A percentile compares a stretch with the other conserved stretches of the same genome.
These are phyloP conservation scores for Ophiosphaerella korrae DNA, from an alignment of 2,329 filamentous ascomycete species.

Conservation along the genomic window DNA sequence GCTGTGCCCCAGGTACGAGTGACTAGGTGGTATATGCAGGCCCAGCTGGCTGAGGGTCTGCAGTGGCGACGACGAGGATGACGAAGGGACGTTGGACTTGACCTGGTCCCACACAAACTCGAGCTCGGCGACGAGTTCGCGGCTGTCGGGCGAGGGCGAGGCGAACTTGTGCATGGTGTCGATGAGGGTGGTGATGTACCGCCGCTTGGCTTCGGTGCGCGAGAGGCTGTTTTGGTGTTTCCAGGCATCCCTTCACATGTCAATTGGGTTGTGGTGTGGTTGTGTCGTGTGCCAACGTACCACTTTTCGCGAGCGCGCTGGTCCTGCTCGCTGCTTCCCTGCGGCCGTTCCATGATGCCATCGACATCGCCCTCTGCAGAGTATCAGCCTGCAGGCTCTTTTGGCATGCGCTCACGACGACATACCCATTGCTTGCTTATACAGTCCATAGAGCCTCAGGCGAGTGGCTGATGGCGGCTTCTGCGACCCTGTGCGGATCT, in stretches of 20 bases:
- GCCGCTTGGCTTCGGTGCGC: constrained; percentile 89
- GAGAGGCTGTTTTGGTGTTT: constrained; percentile 81
- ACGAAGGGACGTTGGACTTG: constrained; percentile 76
- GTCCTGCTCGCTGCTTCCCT: constrained; percentile 56
- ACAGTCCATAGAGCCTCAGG: constrained; percentile 92
- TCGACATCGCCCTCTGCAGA: constrained; percentile 84
- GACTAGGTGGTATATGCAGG: constrained; percentile 35
- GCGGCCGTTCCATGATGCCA: constrained; percentile 86
- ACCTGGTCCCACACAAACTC: constrained; percentile 99
- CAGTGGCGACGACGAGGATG: constrained; percentile 54
- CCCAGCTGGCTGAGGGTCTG: constrained; percentile 44
- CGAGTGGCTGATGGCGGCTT: constrained; percentile 85
- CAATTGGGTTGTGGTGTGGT: not conserved
- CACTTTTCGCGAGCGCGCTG: constrained; percentile 70
- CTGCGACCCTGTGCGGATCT: constrained; percentile 90
- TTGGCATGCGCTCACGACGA: not conserved
- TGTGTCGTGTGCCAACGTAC: constrained; percentile 45
- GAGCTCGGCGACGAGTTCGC: constrained; percentile 88
- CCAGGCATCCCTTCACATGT: constrained; percentile 78
- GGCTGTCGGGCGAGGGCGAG: constrained; percentile 79
- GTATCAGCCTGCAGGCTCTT: constrained; percentile 13
- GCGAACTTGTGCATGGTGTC: constrained; percentile 97
- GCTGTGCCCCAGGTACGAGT: constrained; percentile 50
- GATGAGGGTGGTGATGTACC: constrained; percentile 92
- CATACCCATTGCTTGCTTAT: constrained; percentile 92